These are phyloP conservation scores for Debaryomyces tyrocola DNA, from an alignment of 805 yeast genomes.

Conservation along the genomic window DNA sequence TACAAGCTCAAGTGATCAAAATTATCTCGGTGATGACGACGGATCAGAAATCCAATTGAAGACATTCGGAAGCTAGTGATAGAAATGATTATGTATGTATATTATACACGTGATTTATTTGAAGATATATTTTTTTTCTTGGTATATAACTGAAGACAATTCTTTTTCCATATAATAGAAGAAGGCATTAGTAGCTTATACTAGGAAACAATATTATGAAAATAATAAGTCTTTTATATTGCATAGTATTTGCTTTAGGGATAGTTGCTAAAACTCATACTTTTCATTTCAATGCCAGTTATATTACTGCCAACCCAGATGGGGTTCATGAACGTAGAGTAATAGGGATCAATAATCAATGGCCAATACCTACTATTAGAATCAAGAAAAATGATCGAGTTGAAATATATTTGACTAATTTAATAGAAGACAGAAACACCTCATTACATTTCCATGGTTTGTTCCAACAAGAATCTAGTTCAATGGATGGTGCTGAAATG, in stretches of 20 bases:
- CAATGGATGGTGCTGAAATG: conserved; percentile 48
- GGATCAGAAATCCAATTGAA: conserved; percentile 18
- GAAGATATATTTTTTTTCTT: no score
- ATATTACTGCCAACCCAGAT: conserved; percentile 54
- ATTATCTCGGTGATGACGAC: background rate
- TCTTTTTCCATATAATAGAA: no score
- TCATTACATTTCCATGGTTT: conserved; percentile 49
- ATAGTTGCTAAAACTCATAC: conserved; percentile 28
- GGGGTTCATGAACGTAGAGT: conserved; percentile 51
- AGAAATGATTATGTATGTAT: background rate
- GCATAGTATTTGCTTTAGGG: conserved; percentile 2
- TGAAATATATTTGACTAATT: conserved; percentile 33
- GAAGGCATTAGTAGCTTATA: no score
- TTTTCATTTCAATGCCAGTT: conserved; percentile 37
- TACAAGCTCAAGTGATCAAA: background rate
- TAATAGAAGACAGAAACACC: conserved; percentile 32
- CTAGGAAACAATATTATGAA: background rate
- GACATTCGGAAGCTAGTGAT: conserved; percentile 18
- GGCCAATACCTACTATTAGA: conserved; percentile 45
- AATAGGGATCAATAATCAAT: conserved; percentile 55
- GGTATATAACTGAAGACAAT: no score
- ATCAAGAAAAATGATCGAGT: conserved; percentile 43
- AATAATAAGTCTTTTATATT: background rate
- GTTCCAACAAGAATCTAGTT: conserved; percentile 35
- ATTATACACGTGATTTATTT: background rate